phyloP scores from a whole-genome alignment of 1,139 yeast genomes.

The Diutina ranongensis region DNA sequence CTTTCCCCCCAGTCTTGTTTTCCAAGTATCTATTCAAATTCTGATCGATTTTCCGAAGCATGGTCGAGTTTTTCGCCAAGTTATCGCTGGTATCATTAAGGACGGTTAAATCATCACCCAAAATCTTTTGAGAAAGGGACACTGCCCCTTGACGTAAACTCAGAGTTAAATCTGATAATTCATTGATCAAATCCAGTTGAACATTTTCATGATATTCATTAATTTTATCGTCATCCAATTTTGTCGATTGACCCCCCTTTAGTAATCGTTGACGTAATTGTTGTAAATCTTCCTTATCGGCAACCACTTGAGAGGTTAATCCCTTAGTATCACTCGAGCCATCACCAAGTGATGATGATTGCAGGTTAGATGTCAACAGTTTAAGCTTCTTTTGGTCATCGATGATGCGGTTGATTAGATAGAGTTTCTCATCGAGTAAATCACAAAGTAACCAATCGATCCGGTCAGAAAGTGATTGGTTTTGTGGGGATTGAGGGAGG shows the following conservation, averaged over 20 bases:
- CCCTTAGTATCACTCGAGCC: background rate
- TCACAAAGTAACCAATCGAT: background rate
- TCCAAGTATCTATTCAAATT: conserved; percentile 11
- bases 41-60: conserved; percentile 14
- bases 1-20: conserved; percentile 2
- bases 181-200: conserved; percentile 30
- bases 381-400: background rate
- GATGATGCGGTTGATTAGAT: background rate
- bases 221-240: conserved; percentile 8
- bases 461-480: background rate
- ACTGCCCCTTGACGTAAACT: conserved; percentile 27
- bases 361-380: background rate
- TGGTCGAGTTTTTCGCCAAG: conserved; percentile 22
- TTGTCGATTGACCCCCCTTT: background rate
- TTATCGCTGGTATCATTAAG: conserved; percentile 27
- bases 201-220: conserved; percentile 32
- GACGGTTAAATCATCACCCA: conserved; percentile 23
- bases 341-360: too few relatives aligned
- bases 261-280: background rate
- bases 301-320: background rate
- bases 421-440: background rate
- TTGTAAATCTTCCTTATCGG: background rate
- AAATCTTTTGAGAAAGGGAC: conserved; percentile 22
- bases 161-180: conserved; percentile 26
- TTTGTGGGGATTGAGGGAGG: background rate